Conservation (phyloP, 805 yeast species). For the Metschnikowia baotianmanensis region DNA sequence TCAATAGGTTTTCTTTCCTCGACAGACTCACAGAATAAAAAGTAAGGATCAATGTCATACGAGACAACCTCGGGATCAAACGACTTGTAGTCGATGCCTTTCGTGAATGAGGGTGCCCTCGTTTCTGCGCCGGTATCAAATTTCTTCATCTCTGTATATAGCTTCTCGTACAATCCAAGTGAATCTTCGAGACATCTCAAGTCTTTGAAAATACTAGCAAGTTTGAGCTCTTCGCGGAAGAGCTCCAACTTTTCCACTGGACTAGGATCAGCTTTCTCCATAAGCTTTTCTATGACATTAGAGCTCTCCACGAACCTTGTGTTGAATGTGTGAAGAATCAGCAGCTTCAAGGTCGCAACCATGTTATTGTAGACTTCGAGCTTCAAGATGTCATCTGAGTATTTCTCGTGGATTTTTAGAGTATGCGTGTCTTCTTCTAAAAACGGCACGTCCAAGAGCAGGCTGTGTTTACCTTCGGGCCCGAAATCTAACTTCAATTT, state of each 20-base stretch:
- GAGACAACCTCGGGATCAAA: constrained; percentile 11
- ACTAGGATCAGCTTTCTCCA: constrained; percentile 35
- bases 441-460: constrained; percentile 18
- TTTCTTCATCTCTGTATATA: constrained; percentile 31
- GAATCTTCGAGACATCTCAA: constrained; percentile 64
- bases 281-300: constrained; percentile 13
- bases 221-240: constrained; percentile 46
- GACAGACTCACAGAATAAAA: constrained; percentile 8
- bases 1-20: constrained; percentile 10
- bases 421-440: constrained; percentile 5
- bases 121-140: constrained; percentile 6
- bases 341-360: constrained; percentile 43
- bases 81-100: constrained; percentile 3
- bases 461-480: constrained; percentile 36
- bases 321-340: constrained; percentile 53
- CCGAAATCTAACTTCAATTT: constrained; percentile 55
- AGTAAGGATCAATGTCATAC: constrained; percentile 7
- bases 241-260: constrained; percentile 14
- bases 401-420: constrained; percentile 38
- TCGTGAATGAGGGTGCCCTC: background rate
- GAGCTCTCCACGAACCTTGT: constrained; percentile 17
- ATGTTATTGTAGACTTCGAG: constrained; percentile 53
- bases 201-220: constrained; percentile 52
- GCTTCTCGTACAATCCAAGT: constrained; percentile 46
- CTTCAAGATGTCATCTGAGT: constrained; percentile 35